These are phyloP conservation scores for Penicillium vulpinum DNA, from an alignment of 2,329 filamentous ascomycete genomes.

Conservation along the genomic window DNA sequence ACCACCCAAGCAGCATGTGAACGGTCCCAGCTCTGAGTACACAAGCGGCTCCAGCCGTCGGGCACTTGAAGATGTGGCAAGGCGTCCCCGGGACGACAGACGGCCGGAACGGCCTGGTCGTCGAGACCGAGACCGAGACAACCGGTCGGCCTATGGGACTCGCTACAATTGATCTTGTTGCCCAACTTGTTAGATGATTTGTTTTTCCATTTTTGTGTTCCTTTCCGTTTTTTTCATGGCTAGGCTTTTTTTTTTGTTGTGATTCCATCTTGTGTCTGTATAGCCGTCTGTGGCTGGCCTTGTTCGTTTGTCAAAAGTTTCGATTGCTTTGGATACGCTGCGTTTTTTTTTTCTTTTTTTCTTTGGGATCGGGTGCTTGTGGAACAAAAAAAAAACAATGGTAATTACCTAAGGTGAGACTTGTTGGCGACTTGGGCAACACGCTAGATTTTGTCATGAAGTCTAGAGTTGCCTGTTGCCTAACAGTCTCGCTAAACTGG, in stretches of 20 bases:
- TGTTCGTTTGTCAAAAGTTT: constrained; percentile 22
- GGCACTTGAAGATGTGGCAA: constrained; percentile 34
- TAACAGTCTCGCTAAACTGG: constrained; percentile 11
- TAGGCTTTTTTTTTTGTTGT: constrained; percentile 10
- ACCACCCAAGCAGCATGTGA: constrained; percentile 38
- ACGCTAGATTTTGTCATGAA: background rate
- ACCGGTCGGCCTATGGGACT: constrained; percentile 40
- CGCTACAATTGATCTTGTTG: constrained; percentile 12
- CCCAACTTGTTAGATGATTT: constrained; percentile 1
- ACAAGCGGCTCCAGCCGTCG: constrained; percentile 32
- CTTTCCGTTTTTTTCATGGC: constrained; percentile 1
- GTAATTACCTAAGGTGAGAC: constrained; percentile 2
- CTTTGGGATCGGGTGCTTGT: constrained; percentile 17
- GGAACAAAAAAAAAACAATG: constrained; percentile 19
- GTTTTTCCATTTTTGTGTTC: background rate
- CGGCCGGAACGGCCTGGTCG: constrained; percentile 41
- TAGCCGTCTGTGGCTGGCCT: constrained; percentile 10
- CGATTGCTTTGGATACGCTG: constrained; percentile 7
- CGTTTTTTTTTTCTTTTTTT: background rate
- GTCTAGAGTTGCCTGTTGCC: background rate
- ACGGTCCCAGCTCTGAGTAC: constrained; percentile 32
- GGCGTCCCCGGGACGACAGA: constrained; percentile 35
- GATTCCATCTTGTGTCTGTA: constrained; percentile 7
- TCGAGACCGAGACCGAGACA: too few species aligned
- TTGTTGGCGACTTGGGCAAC: background rate